Evolutionary conservation across 371 early-diverging fungal genomes (phyloP).

Genomic region (Rhizopus arrhizus): DNA sequence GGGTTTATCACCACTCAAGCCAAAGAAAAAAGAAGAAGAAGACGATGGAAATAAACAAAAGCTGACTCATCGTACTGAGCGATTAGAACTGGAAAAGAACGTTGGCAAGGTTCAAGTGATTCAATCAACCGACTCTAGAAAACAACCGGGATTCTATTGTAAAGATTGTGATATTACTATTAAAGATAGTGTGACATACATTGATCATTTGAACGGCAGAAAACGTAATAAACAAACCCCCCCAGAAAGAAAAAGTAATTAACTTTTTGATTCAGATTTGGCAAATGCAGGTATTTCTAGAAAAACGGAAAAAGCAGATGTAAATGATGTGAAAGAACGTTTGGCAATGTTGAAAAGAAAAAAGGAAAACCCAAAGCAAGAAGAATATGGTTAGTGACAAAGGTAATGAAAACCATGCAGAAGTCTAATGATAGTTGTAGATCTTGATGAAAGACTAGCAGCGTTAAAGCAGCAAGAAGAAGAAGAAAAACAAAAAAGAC

Average conservation of each 20-base stretch:
- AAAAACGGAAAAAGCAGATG: conserved; percentile 70
- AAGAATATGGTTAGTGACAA: conserved; percentile 53
- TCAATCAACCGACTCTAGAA: conserved; percentile 52
- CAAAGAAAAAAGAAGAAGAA: conserved; percentile 31
- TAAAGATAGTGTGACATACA: conserved; percentile 83
- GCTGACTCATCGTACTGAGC: conserved; percentile 50
- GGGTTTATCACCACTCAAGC: conserved; percentile 41
- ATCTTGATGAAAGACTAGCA: conserved; percentile 59
- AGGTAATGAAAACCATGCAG: neutral
- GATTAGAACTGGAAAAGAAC: conserved; percentile 69
- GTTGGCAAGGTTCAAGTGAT: conserved; percentile 87
- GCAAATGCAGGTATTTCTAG: conserved; percentile 69
- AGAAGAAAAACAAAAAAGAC: conserved; percentile 50
- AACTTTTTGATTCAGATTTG: conserved; percentile 34
- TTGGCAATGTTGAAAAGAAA: conserved; percentile 61
- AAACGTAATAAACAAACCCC: conserved; percentile 63
- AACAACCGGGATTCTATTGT: conserved; percentile 92
- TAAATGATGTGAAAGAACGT: conserved; percentile 56
- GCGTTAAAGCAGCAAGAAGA: conserved; percentile 52
- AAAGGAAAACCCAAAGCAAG: conserved; percentile 51
- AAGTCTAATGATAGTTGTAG: conserved; percentile 21
- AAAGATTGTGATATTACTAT: conserved; percentile 83
- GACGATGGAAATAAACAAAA: conserved; percentile 36
- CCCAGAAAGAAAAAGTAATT: neutral
- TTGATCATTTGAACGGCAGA: conserved; percentile 91